These are phyloP conservation scores for Sclerotinia spermophila DNA, from an alignment of 2,329 filamentous ascomycete species.

Conservation along the genomic window DNA sequence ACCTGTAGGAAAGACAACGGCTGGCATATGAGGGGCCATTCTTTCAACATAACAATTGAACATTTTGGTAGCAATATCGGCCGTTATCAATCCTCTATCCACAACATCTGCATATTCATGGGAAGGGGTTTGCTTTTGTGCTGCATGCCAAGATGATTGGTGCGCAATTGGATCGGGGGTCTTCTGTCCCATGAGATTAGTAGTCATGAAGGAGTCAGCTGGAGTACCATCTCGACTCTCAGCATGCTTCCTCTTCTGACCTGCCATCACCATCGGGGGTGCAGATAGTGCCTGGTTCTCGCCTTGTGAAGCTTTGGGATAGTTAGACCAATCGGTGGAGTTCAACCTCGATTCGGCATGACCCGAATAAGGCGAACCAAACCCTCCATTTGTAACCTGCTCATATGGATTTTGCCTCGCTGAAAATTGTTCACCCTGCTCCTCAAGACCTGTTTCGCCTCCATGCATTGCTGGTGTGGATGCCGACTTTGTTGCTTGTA, in stretches of 20 bases:
- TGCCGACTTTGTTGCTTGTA: conserved; percentile 36
- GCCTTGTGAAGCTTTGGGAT: conserved; percentile 31
- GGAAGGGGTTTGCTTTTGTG: conserved; percentile 21
- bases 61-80: conserved; percentile 52
- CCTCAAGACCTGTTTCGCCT: conserved; percentile 19
- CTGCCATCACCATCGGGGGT: conserved; percentile 37
- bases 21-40: conserved; percentile 60
- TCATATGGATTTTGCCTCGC: conserved; percentile 33
- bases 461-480: conserved; percentile 15
- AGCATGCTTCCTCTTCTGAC: conserved; percentile 37
- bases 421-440: conserved; percentile 9
- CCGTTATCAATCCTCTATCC: conserved; percentile 56
- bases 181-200: conserved; percentile 7
- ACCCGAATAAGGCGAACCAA: conserved; percentile 26
- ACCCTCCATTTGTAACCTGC: conserved; percentile 36
- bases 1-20: conserved; percentile 55
- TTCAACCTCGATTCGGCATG: conserved; percentile 27
- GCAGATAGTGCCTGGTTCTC: conserved; percentile 27
- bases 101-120: conserved; percentile 44
- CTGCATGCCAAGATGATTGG: conserved; percentile 4
- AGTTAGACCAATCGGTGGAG: conserved; percentile 29
- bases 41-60: conserved; percentile 56
- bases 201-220: conserved; percentile 15
- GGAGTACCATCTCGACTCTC: conserved; percentile 27
- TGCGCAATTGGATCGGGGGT: neutral